A percentile compares a stretch with the other conserved stretches of the same genome.
phyloP scores from a whole-genome alignment of 768 basidiomycete genomes.

The Neoboletus magnificus region DNA sequence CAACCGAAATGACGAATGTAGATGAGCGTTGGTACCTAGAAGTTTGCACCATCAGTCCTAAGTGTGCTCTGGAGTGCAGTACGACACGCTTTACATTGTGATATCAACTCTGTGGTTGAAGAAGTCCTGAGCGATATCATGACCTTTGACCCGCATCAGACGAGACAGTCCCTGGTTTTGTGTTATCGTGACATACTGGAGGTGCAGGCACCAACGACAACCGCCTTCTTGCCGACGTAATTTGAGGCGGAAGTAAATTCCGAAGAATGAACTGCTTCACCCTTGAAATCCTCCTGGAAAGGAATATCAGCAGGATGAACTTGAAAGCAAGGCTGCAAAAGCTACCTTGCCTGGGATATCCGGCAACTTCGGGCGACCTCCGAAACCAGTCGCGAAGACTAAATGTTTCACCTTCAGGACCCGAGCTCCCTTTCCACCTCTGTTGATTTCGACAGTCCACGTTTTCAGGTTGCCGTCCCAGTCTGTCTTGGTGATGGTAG shows the following conservation, averaged over 20 bases:
- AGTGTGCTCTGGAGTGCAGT: not conserved
- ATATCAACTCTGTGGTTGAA: constrained; percentile 29
- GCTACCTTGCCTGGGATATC: constrained; percentile 40
- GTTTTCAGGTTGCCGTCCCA: constrained; percentile 37
- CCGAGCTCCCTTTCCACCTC: constrained; percentile 32
- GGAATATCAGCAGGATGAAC: not conserved
- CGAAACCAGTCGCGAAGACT: constrained; percentile 55
- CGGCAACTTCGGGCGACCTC: constrained; percentile 44
- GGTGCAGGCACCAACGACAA: constrained; percentile 67
- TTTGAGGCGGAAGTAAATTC: constrained; percentile 46
- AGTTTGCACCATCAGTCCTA: not conserved
- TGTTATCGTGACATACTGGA: constrained; percentile 43
- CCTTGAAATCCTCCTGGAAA: constrained; percentile 48
- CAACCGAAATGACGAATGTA: constrained; percentile 18
- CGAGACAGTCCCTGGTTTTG: not conserved
- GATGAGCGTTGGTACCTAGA: constrained; percentile 26
- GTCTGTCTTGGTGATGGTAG: constrained; percentile 36
- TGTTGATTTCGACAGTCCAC: constrained; percentile 45
- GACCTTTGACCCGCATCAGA: constrained; percentile 21
- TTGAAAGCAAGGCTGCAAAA: not conserved
- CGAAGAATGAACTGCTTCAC: constrained; percentile 51
- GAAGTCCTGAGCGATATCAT: constrained; percentile 39
- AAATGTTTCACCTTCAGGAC: constrained; percentile 46
- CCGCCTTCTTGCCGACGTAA: constrained; percentile 58
- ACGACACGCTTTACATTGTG: constrained; percentile 19